These are phyloP conservation scores for Protostelium mycophagum DNA, from an alignment of 78 protist genomes.

Conservation along the genomic window DNA sequence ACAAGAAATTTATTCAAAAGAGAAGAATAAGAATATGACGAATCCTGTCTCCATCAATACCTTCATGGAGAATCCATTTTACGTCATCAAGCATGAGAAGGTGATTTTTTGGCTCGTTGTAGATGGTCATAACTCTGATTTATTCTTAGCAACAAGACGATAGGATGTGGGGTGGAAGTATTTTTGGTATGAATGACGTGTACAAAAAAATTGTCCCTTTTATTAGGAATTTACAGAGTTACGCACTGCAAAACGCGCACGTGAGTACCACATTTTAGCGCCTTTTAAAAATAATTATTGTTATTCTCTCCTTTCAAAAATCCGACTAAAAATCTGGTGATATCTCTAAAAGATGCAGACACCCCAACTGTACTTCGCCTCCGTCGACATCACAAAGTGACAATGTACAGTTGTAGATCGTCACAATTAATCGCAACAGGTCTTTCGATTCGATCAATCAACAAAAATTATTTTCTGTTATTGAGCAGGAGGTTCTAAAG, in stretches of 20 bases:
- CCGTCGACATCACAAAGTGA: neutral
- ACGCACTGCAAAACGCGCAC: neutral
- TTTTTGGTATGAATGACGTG: neutral
- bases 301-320: too few species aligned
- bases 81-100: neutral
- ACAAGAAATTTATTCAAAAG: neutral
- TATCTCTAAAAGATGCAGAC: neutral
- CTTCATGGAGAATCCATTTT: neutral
- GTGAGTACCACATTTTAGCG: too few species aligned
- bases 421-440: neutral
- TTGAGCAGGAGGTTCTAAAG: neutral
- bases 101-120: neutral
- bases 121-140: neutral
- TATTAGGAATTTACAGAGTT: too few species aligned
- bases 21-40: too few species aligned
- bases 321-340: too few species aligned
- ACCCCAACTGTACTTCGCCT: neutral
- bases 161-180: neutral
- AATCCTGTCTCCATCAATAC: neutral
- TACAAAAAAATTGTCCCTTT: neutral
- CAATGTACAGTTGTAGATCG: neutral
- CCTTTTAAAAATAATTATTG: too few species aligned
- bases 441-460: neutral
- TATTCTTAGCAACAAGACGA: neutral
- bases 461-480: too few species aligned